Conservation (phyloP, 2,329 filamentous ascomycete genomes). For the Davidsoniella australis region DNA sequence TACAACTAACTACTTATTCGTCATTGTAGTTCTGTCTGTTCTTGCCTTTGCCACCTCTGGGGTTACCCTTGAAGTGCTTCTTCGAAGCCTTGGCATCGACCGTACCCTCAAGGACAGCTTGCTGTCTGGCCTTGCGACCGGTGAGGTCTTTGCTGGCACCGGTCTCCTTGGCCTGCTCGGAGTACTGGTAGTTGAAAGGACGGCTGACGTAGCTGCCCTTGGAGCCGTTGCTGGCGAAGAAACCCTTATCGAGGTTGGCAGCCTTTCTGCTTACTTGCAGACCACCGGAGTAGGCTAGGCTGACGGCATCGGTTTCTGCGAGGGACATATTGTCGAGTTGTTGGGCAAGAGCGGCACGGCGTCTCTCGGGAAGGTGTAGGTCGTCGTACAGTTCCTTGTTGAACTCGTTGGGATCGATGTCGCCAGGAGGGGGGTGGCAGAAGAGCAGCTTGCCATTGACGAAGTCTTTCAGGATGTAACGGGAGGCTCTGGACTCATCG, state of each 20-base stretch:
- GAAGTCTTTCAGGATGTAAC: constrained; percentile 88
- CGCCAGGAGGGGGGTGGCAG: constrained; percentile 67
- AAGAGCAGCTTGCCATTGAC: constrained; percentile 90
- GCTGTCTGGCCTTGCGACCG: constrained; percentile 64
- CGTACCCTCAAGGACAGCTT: constrained; percentile 71
- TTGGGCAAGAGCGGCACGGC: constrained; percentile 45
- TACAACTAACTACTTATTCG: background rate
- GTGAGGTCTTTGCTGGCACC: constrained; percentile 46
- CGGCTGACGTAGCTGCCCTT: constrained; percentile 50
- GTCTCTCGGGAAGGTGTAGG: constrained; percentile 64
- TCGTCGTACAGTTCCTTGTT: constrained; percentile 81
- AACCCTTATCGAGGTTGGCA: constrained; percentile 64
- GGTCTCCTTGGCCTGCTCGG: constrained; percentile 49
- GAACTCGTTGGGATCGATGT: constrained; percentile 59
- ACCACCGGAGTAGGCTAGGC: constrained; percentile 15
- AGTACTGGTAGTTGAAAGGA: constrained; percentile 85
- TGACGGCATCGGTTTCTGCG: constrained; percentile 18
- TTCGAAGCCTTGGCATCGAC: constrained; percentile 66
- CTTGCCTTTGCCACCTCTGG: constrained; percentile 40
- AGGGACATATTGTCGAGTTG: constrained; percentile 31
- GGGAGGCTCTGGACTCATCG: constrained; percentile 80
- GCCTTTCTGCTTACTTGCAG: constrained; percentile 54
- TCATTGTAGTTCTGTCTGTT: constrained; percentile 25
- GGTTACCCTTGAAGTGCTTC: constrained; percentile 85
- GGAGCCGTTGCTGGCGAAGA: constrained; percentile 52